These are phyloP conservation scores for Saxophila tyrrhenica DNA, from an alignment of 495 filamentous ascomycete genomes.

Conservation along the genomic window DNA sequence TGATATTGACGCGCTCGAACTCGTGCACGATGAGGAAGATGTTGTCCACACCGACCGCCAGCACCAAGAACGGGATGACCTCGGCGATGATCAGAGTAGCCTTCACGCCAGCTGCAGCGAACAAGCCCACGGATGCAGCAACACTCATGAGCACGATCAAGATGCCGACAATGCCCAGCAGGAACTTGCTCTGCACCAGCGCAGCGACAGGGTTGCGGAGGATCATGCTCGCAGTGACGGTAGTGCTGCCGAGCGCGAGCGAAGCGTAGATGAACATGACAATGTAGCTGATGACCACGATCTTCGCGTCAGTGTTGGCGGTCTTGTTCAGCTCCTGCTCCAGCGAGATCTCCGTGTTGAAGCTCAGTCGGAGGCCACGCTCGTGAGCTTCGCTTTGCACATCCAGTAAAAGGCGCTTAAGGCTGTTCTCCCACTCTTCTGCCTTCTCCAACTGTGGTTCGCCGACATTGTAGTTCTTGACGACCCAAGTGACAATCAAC, in stretches of 20 bases:
- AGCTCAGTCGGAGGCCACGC: slow-evolving; percentile 73
- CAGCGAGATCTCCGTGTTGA: slow-evolving; percentile 85
- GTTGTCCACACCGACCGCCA: slow-evolving; percentile 95
- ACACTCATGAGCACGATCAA: slow-evolving; percentile 95
- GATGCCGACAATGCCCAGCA: slow-evolving; percentile 82
- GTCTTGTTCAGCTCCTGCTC: slow-evolving; percentile 93
- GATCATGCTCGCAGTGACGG: slow-evolving; percentile 60
- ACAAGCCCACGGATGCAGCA: slow-evolving; percentile 83
- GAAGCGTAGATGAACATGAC: slow-evolving; percentile 98
- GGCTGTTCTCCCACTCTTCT: slow-evolving; percentile 76
- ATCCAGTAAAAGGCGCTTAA: slow-evolving; percentile 56
- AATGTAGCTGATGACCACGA: slow-evolving; percentile 92
- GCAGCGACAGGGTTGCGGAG: slow-evolving; percentile 68
- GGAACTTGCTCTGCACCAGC: slow-evolving; percentile 90
- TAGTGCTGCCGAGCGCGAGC: slow-evolving; percentile 77
- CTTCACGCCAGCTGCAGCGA: slow-evolving; percentile 79
- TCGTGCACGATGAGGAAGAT: slow-evolving; percentile 98
- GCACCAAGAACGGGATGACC: slow-evolving; percentile 92
- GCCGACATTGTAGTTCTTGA: slow-evolving; percentile 73
- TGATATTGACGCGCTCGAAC: slow-evolving; percentile 88
- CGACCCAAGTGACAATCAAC: slow-evolving; percentile 88
- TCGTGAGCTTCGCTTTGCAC: slow-evolving; percentile 68
- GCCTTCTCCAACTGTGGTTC: slow-evolving; percentile 55
- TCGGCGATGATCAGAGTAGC: slow-evolving; percentile 96
- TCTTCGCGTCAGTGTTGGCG: slow-evolving; percentile 95